Conservation (phyloP, 2,329 filamentous ascomycete species). For the Ampelomyces quisqualis region DNA sequence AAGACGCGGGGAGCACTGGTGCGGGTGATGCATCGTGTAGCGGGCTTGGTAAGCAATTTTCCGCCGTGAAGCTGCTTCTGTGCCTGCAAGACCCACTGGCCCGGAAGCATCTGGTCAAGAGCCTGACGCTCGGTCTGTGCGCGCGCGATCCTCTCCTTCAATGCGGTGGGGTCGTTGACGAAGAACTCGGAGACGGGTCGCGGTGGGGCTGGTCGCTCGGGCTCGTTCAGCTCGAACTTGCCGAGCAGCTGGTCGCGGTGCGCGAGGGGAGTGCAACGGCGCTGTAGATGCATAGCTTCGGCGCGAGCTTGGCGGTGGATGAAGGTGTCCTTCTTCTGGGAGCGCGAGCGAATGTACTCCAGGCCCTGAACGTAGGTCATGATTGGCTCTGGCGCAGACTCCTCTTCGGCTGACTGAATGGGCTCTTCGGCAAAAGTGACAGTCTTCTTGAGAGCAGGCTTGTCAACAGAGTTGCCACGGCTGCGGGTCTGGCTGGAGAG, state of each 20-base stretch:
- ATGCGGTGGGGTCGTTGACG: constrained; percentile 60
- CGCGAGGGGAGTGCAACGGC: constrained; percentile 68
- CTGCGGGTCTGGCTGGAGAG: constrained; percentile 34
- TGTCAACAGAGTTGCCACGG: constrained; percentile 39
- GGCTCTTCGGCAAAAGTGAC: constrained; percentile 66
- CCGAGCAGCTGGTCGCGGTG: constrained; percentile 82
- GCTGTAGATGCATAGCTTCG: constrained; percentile 81
- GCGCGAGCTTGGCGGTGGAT: constrained; percentile 82
- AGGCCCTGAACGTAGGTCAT: constrained; percentile 89
- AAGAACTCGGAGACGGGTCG: constrained; percentile 51
- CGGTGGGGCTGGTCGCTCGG: constrained; percentile 46
- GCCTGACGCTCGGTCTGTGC: constrained; percentile 79
- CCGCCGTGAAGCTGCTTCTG: constrained; percentile 62
- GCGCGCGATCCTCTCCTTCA: constrained; percentile 54
- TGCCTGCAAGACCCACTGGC: constrained; percentile 64
- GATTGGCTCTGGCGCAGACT: constrained; percentile 51
- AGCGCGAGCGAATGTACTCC: constrained; percentile 68
- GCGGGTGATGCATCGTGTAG: constrained; percentile 48
- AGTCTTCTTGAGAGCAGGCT: constrained; percentile 63
- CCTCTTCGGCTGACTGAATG: constrained; percentile 24
- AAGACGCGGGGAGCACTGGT: constrained; percentile 70
- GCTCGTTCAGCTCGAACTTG: constrained; percentile 71
- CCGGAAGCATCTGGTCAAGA: constrained; percentile 65
- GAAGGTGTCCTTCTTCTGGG: constrained; percentile 72
- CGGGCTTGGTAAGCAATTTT: constrained; percentile 57